Conservation (phyloP, 768 basidiomycete species). For the Termitomyces sp. region DNA sequence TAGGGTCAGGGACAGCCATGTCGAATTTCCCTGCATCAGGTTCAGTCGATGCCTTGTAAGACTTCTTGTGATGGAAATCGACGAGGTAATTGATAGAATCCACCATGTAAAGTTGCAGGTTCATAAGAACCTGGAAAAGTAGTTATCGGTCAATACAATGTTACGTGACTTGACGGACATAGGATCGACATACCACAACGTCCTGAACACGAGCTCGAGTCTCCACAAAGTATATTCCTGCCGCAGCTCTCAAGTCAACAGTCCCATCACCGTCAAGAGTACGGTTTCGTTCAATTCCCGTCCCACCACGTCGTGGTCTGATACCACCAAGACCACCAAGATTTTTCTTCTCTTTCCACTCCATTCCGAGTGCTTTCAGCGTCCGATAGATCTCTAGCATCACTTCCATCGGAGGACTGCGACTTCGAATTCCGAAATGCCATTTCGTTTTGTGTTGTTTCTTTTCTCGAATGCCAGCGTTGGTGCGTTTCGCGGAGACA, state of each 20-base stretch:
- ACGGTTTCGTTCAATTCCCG: conserved; percentile 54
- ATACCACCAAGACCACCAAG: conserved; percentile 66
- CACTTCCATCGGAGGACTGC: conserved; percentile 96
- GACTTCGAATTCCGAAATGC: conserved; percentile 97
- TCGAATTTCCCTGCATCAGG: conserved; percentile 69
- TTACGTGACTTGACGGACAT: neutral
- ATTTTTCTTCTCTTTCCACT: conserved; percentile 92
- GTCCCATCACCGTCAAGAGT: conserved; percentile 55
- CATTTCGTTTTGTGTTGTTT: conserved; percentile 82
- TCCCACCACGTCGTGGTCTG: conserved; percentile 25
- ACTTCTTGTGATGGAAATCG: conserved; percentile 97
- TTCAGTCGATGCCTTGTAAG: conserved; percentile 72
- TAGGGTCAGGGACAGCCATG: conserved; percentile 47
- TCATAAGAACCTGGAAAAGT: conserved; percentile 77
- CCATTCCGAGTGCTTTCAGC: conserved; percentile 85
- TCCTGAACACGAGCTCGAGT: conserved; percentile 86
- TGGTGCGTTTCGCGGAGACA: conserved; percentile 46
- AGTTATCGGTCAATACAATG: conserved; percentile 1
- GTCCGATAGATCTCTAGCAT: conserved; percentile 98
- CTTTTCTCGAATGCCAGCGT: conserved; percentile 40
- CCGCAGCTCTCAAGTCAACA: conserved; percentile 64
- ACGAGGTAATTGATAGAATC: conserved; percentile 96
- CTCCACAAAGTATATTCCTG: conserved; percentile 88
- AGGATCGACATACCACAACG: conserved; percentile 69
- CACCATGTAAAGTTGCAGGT: conserved; percentile 94